Evolutionary conservation across 441 rosid species (phyloP).

Genomic region (Arabidopsis lyrata): DNA sequence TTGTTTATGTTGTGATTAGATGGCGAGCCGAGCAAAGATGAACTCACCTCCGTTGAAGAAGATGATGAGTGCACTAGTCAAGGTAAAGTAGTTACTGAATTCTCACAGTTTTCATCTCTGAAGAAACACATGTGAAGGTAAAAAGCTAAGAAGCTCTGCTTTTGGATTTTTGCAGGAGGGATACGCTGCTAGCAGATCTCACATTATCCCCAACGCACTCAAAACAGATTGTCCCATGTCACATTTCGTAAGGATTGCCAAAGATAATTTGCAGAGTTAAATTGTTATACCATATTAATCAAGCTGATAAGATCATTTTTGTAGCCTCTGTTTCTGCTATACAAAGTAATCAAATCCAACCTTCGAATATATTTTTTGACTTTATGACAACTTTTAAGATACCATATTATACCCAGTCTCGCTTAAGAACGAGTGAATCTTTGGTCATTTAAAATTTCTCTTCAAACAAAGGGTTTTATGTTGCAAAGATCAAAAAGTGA

Average conservation of each 20-base stretch:
- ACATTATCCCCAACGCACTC: conserved; percentile 70
- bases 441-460: no score
- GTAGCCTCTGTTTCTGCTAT: background rate
- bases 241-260: conserved; percentile 65
- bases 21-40: conserved; percentile 83
- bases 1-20: conserved; percentile 47
- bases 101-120: conserved; percentile 6
- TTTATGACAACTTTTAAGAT: background rate
- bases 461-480: background rate
- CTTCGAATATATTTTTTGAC: background rate
- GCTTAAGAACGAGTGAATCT: background rate
- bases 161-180: conserved; percentile 67
- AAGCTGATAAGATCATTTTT: background rate
- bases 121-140: background rate
- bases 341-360: background rate
- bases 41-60: conserved; percentile 71
- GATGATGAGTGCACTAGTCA: conserved; percentile 62
- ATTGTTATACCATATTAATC: no score
- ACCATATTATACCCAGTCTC: background rate
- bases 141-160: background rate
- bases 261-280: conserved; percentile 32
- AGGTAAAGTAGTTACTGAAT: conserved; percentile 50
- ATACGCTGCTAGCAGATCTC: conserved; percentile 77
- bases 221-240: conserved; percentile 87
- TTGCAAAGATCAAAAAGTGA: background rate